Base-by-base conservation (phyloP, 495 filamentous ascomycete genomes). In the Penicillium simplicissimum region DNA sequence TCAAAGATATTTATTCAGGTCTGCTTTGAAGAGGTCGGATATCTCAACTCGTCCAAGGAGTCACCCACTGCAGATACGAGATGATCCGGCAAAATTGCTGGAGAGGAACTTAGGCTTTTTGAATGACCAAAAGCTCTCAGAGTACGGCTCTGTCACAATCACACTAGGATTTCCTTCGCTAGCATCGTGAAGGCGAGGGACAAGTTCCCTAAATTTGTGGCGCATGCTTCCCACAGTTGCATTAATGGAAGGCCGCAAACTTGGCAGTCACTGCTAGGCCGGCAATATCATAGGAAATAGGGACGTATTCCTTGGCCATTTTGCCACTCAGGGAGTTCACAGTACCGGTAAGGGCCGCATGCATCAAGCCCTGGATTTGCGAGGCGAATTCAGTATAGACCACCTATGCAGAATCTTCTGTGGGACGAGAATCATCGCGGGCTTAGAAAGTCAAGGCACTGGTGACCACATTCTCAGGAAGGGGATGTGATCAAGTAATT, bases 331-430 rank as follows among this genome's bases (percentile, higher is more conserved):
- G 31, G n/a, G 57, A 35, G 3, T 40, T 55, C 4, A 65, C 38
- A 0, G 56, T 65, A 1, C 62, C 66, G 1, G 59, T 58, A 15
- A 63, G 3, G 0, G 66, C 64, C 25, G 15, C 13, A 17, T 71
- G 68, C 65, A 81, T 78, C 43, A 81, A 70, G 15, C 73, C 73
- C 38, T 79, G 75, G 47, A 85, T 79, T 7, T 38, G 59, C 11
- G 67, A 59, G 28, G 76, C 73, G 59, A 73, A 76, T 1, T 71
- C 72, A 0, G 75, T 68, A 6, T 81, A 51, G 1, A 74, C 79
- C 0, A 67, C 71, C 82, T 79, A 84, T 57, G 79, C 79, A 28
- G 73, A 34, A n/a, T 48, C 55, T 9, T 52, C 64, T 14, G 51
- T 71, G n/a, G 67, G 65, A 59, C 65, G 67, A 17, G 71, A 57